Evolutionary conservation across 495 filamentous ascomycete species (phyloP), one percentile per base, ranked within the genome.

Genomic region (Trichoderma orchidacearum): DNA sequence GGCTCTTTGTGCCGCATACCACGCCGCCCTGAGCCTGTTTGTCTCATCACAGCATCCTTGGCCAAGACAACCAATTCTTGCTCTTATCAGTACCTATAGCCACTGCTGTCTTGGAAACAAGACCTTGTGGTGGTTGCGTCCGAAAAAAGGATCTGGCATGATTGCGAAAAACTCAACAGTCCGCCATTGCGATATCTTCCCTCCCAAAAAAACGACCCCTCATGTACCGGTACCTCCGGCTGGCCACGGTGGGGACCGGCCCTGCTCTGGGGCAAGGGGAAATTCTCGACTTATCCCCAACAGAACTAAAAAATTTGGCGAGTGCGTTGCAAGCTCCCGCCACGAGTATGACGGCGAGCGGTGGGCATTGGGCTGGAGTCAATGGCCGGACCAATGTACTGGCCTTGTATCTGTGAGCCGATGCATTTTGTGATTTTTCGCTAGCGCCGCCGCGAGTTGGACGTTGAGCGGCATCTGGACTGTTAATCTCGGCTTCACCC

Each of bases 221-320:
- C n/a, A n/a, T 48, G 41, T 48, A 48, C 41, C 9, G 41, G 41
- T 48, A 48, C 41, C 2, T 48, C 1, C 21, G 1, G 18, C 3
- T 27, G 18, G 5, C 21, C 18, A 48, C 27, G 41, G 41, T 48
- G 41, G 41, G 41, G 41, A 25, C 41, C 9, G 27, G 41, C 21
- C 41, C 17, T 9, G 41, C 41, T 35, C 32, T 48, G 41, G 41
- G 41, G 41, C 41, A 48, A 48, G 41, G 41, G 41, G 41, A 48
- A 48, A 48, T 48, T 48, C 41, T 48, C 18, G 36, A 48, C 41
- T 48, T 23, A 48, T 57, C 48, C 55, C 55, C 55, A 57, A 57
- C 55, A 57, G 48, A 52, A 57, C 38, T 57, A 51, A 57, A 57
- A 32, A 51, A 25, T 27, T 51, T 51, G 38, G 48, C 55, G 32